Conservation (phyloP, 257 asterid species). For the Ocimum tenuiflorum region DNA sequence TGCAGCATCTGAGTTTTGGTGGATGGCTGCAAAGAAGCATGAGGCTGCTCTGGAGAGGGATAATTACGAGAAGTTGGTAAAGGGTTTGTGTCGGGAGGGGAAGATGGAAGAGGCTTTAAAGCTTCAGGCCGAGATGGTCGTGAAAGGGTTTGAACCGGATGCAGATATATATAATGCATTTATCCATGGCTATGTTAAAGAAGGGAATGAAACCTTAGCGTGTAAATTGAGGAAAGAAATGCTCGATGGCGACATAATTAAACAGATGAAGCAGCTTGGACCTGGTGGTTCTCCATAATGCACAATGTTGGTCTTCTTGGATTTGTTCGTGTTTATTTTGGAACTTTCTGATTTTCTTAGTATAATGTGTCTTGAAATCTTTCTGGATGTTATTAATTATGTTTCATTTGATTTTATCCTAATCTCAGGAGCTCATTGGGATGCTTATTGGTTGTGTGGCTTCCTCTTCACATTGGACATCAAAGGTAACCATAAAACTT, state of each 20-base stretch:
- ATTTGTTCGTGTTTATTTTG: neutral
- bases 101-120: conserved; percentile 55
- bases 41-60: conserved; percentile 36
- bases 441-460: neutral
- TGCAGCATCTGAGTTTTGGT: conserved; percentile 40
- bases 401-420: neutral
- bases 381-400: neutral
- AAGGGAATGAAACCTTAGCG: conserved; percentile 47
- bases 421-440: neutral
- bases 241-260: conserved; percentile 10
- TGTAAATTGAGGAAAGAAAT: conserved; percentile 50
- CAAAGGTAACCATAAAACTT: too few relatives aligned
- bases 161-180: conserved; percentile 49
- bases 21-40: conserved; percentile 34
- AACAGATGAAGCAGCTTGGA: neutral
- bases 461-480: neutral
- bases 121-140: conserved; percentile 79
- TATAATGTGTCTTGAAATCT: neutral
- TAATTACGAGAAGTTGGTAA: conserved; percentile 43
- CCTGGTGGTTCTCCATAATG: neutral
- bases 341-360: neutral
- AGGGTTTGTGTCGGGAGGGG: conserved; percentile 56
- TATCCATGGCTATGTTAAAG: conserved; percentile 47
- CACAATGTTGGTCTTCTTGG: neutral
- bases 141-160: conserved; percentile 54